Evolutionary conservation across 257 asterid species (phyloP).

Genomic region (Parsonsia alboflavescens): DNA sequence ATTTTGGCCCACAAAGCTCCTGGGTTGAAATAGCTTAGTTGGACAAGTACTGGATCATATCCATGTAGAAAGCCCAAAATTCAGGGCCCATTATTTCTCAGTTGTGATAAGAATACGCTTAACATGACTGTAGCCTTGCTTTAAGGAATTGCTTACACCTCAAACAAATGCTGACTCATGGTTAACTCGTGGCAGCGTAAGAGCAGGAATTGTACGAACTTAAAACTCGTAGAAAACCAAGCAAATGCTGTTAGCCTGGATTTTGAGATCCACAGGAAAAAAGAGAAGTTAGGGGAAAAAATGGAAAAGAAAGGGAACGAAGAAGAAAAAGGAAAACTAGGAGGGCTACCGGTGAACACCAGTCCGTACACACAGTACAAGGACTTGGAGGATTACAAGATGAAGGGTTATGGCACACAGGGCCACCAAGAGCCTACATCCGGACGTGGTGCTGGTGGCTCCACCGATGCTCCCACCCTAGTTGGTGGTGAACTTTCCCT

Average conservation of each 20-base stretch:
- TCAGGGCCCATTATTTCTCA: background rate
- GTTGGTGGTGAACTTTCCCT: conserved; percentile 24
- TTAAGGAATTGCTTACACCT: conserved; percentile 7
- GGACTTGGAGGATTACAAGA: conserved; percentile 85
- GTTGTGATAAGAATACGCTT: conserved; percentile 10
- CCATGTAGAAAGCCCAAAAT: background rate
- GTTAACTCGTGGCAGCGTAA: conserved; percentile 29
- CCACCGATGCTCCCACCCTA: conserved; percentile 78
- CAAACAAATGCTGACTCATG: conserved; percentile 12
- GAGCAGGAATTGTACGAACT: background rate
- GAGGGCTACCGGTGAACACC: conserved; percentile 62
- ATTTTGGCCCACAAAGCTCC: no score
- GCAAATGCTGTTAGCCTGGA: background rate
- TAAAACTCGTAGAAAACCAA: background rate
- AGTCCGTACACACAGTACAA: conserved; percentile 84
- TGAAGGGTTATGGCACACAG: conserved; percentile 67
- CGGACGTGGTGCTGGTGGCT: conserved; percentile 82
- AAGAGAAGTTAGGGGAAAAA: background rate
- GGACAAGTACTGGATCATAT: background rate
- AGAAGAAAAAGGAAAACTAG: conserved; percentile 20
- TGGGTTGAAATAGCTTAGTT: no score
- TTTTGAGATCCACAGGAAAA: background rate
- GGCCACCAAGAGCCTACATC: conserved; percentile 70
- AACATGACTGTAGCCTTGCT: conserved; percentile 22
- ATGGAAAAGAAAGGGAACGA: conserved; percentile 36